A percentile compares a stretch with the other conserved stretches of the same genome.
Conservation (phyloP, 345 rosid species). For the Abelmoschus esculentus region DNA sequence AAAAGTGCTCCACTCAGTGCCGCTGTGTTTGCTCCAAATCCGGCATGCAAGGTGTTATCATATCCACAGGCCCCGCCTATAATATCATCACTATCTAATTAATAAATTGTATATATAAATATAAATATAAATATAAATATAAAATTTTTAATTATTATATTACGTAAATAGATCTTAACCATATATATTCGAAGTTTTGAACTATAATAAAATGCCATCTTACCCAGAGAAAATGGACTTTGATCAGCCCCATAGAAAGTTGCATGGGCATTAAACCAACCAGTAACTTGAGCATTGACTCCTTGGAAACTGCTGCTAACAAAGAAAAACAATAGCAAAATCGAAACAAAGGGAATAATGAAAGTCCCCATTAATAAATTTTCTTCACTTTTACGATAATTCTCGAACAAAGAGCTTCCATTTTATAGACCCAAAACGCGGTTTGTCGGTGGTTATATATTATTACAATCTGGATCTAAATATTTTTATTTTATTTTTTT, state of each 20-base stretch:
- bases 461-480: background rate
- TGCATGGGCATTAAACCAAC: constrained; percentile 60
- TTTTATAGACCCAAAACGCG: constrained; percentile 9
- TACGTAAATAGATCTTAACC: no score
- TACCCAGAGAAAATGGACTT: constrained; percentile 70
- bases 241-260: constrained; percentile 72
- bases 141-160: no score
- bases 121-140: no score
- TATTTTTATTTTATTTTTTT: background rate
- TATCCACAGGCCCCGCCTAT: constrained; percentile 89
- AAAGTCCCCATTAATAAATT: background rate
- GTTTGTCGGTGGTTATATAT: constrained; percentile 11
- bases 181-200: no score
- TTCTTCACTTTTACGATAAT: background rate
- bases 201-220: background rate
- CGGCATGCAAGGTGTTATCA: constrained; percentile 66
- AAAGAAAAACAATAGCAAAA: constrained; percentile 13
- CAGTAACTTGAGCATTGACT: constrained; percentile 14
- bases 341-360: constrained; percentile 3
- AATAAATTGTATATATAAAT: background rate
- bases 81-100: background rate
- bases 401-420: background rate
- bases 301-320: background rate
- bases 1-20: constrained; percentile 66
- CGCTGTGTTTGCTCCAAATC: constrained; percentile 65